Percentiles rank a stretch among this genome's conserved stretches.
Evolutionary conservation across 1,284 basidiomycete genomes (phyloP).

Genomic region (Cryptococcus hybrid): DNA sequence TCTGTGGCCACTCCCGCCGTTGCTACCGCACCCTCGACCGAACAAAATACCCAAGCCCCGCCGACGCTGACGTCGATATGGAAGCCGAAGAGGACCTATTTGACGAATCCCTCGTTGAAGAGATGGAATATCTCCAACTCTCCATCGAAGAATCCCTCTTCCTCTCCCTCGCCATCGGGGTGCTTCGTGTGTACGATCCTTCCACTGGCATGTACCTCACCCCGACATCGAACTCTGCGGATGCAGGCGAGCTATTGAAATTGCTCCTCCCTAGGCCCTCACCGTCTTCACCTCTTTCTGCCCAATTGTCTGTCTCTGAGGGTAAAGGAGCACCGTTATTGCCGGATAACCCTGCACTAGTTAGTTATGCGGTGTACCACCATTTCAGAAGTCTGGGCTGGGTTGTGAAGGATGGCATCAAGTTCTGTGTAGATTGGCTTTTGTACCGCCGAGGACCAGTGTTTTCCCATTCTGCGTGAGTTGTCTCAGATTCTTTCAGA

Average conservation of each 20-base stretch:
- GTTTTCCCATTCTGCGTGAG: conserved; percentile 92
- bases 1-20: neutral
- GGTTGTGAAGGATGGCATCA: conserved; percentile 94
- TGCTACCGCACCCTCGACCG: neutral
- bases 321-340: conserved; percentile 5
- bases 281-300: conserved; percentile 4
- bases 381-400: conserved; percentile 97
- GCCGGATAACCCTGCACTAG: conserved; percentile 85
- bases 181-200: conserved; percentile 69
- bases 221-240: conserved; percentile 29
- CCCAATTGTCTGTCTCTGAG: conserved; percentile 3
- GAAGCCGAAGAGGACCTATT: conserved; percentile 50
- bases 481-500: conserved; percentile 13
- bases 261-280: conserved; percentile 35
- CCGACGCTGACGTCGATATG: conserved; percentile 23
- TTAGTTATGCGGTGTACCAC: conserved; percentile 89
- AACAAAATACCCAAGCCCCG: no score
- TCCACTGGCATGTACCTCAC: conserved; percentile 38
- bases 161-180: conserved; percentile 77
- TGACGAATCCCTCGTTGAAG: conserved; percentile 58
- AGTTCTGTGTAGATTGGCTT: conserved; percentile 95
- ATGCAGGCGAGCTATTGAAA: conserved; percentile 40
- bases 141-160: conserved; percentile 92
- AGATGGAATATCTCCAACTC: conserved; percentile 89
- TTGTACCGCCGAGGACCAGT: conserved; percentile 94